Percentiles rank a stretch among this genome's conserved stretches.
phyloP scores from a whole-genome alignment of 108 stramenopile genomes.

The Nitzschia putrida region DNA sequence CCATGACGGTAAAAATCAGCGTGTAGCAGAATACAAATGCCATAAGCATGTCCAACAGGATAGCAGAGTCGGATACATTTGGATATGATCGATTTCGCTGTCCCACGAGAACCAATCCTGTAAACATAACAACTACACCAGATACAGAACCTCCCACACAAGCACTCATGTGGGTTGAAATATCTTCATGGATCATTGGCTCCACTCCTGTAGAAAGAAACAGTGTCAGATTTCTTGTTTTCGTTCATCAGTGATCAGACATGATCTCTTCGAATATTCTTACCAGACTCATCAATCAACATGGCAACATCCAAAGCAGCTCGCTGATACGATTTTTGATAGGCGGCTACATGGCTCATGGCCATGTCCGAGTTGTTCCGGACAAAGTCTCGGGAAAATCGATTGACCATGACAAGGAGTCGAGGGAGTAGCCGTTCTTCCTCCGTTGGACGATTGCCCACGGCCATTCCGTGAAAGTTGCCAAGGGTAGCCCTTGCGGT shows the following conservation, averaged over 20 bases:
- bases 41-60: conserved; percentile 69
- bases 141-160: conserved; percentile 62
- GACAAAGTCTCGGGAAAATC: conserved; percentile 61
- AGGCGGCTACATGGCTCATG: conserved; percentile 82
- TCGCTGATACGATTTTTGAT: conserved; percentile 72
- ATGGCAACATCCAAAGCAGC: conserved; percentile 79
- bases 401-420: conserved; percentile 31
- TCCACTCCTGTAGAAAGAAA: conserved; percentile 52
- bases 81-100: conserved; percentile 38
- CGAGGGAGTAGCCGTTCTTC: conserved; percentile 11
- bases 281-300: conserved; percentile 74
- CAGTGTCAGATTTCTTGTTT: not conserved
- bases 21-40: conserved; percentile 75
- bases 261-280: not conserved
- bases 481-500: conserved; percentile 42
- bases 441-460: conserved; percentile 28
- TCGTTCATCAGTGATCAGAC: not conserved
- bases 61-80: conserved; percentile 39
- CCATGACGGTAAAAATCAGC: conserved; percentile 80
- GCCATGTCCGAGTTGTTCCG: conserved; percentile 77
- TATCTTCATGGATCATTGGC: conserved; percentile 82
- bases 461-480: conserved; percentile 72
- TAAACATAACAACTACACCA: conserved; percentile 64
- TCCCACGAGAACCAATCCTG: conserved; percentile 55
- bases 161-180: conserved; percentile 78